Base-by-base conservation (phyloP, 2,329 filamentous ascomycete species). In the Bertia moriformis region DNA sequence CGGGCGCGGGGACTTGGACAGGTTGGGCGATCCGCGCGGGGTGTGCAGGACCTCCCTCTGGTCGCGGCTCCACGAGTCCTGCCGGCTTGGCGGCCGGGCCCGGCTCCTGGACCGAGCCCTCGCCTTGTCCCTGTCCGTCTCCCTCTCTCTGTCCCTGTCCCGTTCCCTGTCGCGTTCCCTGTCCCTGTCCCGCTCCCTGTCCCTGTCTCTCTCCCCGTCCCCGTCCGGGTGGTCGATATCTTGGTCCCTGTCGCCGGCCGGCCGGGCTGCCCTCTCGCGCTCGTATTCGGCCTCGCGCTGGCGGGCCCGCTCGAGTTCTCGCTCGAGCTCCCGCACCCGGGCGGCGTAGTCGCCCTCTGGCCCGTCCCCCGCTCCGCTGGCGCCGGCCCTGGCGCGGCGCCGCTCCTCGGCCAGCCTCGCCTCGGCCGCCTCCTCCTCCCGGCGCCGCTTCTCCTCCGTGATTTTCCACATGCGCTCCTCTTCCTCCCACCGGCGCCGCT, bases 271-370 rank as follows among this genome's bases (percentile, higher is more conserved):
- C 48, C 47, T 60, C 50, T 71, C 65, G 44, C 66, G 59, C 60
- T 81, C 63, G 56, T 78, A 69, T 61, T 81, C 66, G 56, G 71
- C 58, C 54, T 81, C 66, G 57, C 81, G 55, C 61, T 78, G 54
- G 49, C 79, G 64, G 46, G 76, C 66, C 51, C 71, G 47, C 62
- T 82, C 67, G 15, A 76, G 55, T 66, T 84, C 65, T 60, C 73
- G 67, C 59, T 96, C 89, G 4, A 96, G 67, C 53, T 95, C 80
- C 49, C 73, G 73, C 44, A 95, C 78, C 30, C 87, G 76, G 83
- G 51, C 83, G 89, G 38, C 93, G 69, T 49, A 80, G 88, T 52
- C 94, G 87, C 2, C 87, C 87, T 43, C 78, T 80, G 17, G 94
- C 65, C 44, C 78, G 73, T 27, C 69, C 67, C 48, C 87, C 78